These are phyloP conservation scores for Spathaspora hagerdaliae DNA, from an alignment of 805 yeast genomes.

Conservation along the genomic window DNA sequence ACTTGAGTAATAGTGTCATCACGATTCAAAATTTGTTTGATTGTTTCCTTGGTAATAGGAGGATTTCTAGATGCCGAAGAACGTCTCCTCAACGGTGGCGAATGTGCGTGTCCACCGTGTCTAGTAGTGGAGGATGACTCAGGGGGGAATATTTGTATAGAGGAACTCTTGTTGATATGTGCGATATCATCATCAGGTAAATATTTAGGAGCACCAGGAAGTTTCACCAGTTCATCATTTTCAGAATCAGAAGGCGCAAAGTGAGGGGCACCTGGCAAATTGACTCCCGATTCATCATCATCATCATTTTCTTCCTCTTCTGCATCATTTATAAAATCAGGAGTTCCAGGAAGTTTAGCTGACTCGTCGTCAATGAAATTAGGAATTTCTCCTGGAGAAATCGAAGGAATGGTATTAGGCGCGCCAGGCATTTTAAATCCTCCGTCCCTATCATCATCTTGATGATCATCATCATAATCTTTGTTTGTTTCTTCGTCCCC, in stretches of 20 bases:
- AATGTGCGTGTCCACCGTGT: neutral
- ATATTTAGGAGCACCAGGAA: slow-evolving; percentile 42
- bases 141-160: slow-evolving; percentile 35
- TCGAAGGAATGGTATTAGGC: slow-evolving; percentile 13
- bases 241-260: slow-evolving; percentile 24
- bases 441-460: neutral
- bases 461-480: neutral
- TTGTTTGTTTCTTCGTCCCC: too few relatives aligned
- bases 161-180: slow-evolving; percentile 32
- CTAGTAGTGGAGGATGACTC: slow-evolving; percentile 1
- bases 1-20: slow-evolving; percentile 55
- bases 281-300: slow-evolving; percentile 5
- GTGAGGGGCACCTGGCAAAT: slow-evolving; percentile 38
- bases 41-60: slow-evolving; percentile 29
- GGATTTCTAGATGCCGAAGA: slow-evolving; percentile 1
- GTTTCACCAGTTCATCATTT: slow-evolving; percentile 15
- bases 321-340: slow-evolving; percentile 6
- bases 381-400: slow-evolving; percentile 12
- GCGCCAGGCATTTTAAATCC: slow-evolving; percentile 8
- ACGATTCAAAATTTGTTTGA: slow-evolving; percentile 48
- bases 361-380: slow-evolving; percentile 1
- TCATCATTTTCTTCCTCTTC: slow-evolving; percentile 6
- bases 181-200: slow-evolving; percentile 37
- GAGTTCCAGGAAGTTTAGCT: slow-evolving; percentile 1
- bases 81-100: slow-evolving; percentile 1